These are phyloP conservation scores for Dovyalis caffra DNA, from an alignment of 345 rosid species.

Conservation along the genomic window DNA sequence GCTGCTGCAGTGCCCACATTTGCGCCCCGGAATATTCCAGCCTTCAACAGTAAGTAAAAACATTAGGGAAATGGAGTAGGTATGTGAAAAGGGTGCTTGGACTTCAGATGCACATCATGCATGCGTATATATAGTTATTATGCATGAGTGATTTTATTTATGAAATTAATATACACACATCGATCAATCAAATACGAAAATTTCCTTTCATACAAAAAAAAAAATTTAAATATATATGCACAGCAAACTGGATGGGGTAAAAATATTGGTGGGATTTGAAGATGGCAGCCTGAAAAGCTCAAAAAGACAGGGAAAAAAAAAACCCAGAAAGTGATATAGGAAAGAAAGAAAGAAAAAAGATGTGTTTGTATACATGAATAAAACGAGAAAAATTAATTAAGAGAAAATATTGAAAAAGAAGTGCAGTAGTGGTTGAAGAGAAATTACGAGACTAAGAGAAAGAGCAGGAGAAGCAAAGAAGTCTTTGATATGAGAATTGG, in stretches of 20 bases:
- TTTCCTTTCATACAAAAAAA: not conserved
- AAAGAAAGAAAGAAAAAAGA: not conserved
- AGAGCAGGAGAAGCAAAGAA: slow-evolving; percentile 98
- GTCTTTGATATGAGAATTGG: slow-evolving; percentile 72
- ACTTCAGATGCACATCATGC: not conserved
- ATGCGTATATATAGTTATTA: not conserved
- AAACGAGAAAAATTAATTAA: not conserved
- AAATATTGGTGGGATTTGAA: not conserved
- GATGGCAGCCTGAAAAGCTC: not conserved
- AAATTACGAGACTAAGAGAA: slow-evolving; percentile 79
- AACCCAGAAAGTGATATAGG: not conserved
- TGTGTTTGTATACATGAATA: not conserved
- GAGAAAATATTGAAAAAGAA: not conserved
- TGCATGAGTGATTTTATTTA: not conserved
- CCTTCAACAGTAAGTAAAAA: slow-evolving; percentile 37
- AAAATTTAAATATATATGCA: no score
- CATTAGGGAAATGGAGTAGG: not conserved
- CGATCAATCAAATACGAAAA: not conserved
- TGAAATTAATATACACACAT: not conserved
- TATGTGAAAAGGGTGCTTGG: not conserved
- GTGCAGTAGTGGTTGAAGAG: not conserved
- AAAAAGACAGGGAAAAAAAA: not conserved
- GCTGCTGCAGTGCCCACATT: slow-evolving; percentile 33
- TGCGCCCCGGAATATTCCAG: slow-evolving; percentile 88
- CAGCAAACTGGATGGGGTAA: not conserved